These are phyloP conservation scores for Alternaria alternata DNA, from an alignment of 2,329 filamentous ascomycete genomes.

Conservation along the genomic window DNA sequence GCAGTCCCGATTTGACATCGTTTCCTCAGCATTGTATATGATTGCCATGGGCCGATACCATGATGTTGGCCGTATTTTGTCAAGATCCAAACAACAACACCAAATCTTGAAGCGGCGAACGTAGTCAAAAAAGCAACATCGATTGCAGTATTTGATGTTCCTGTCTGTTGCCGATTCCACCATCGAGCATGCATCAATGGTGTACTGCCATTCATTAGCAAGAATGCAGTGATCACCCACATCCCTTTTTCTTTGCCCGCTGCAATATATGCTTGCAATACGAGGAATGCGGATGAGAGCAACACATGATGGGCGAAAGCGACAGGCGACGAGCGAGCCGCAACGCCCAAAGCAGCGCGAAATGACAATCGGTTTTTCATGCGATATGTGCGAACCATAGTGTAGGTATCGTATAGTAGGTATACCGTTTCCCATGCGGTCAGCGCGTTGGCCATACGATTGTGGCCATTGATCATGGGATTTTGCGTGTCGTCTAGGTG, in stretches of 20 bases:
- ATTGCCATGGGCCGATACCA: not conserved
- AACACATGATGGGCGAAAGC: not conserved
- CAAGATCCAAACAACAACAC: conserved; percentile 1
- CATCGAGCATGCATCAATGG: conserved; percentile 1
- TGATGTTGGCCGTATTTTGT: not conserved
- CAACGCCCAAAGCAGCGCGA: not conserved
- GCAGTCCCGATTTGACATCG: conserved; percentile 1
- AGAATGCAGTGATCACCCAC: conserved; percentile 1
- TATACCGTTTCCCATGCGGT: not conserved
- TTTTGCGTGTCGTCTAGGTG: not conserved
- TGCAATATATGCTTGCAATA: conserved; percentile 1
- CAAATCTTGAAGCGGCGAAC: not conserved
- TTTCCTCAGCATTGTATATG: not conserved
- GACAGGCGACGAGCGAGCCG: not conserved
- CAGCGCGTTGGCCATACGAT: not conserved
- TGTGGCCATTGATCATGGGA: not conserved
- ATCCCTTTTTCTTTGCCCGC: not conserved
- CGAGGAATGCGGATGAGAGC: conserved; percentile 3
- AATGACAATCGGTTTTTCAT: not conserved
- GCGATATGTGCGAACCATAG: not conserved
- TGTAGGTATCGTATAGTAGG: conserved; percentile 1
- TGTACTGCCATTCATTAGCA: conserved; percentile 2
- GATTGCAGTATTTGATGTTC: not conserved
- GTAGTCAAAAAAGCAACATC: not conserved
- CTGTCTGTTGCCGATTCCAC: not conserved